Conservation (phyloP, 768 basidiomycete species). For the Neoboletus subvelutipes region DNA sequence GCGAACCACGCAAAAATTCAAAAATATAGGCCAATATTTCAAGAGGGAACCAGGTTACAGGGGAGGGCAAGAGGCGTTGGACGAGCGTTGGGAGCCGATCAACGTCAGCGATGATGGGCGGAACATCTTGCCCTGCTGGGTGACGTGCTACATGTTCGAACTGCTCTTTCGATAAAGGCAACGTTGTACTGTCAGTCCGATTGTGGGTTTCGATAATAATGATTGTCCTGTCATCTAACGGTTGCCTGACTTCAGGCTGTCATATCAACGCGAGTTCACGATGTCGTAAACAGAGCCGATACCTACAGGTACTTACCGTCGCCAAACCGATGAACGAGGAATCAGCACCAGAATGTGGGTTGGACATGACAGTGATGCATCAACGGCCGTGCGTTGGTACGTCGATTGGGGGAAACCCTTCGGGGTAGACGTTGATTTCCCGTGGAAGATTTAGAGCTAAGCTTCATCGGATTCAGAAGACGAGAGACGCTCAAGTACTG, state of each 20-base stretch:
- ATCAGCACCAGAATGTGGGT: too few relatives aligned
- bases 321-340: too few relatives aligned
- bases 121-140: neutral
- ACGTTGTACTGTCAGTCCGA: neutral
- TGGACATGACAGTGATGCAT: too few relatives aligned
- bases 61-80: neutral
- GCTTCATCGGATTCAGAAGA: too few relatives aligned
- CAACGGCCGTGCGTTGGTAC: too few relatives aligned
- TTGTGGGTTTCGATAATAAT: neutral
- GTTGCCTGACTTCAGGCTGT: neutral
- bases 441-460: too few relatives aligned
- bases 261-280: too few relatives aligned
- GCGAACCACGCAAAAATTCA: slow-evolving; percentile 1
- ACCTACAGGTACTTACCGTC: too few relatives aligned
- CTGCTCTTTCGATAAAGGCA: neutral
- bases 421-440: too few relatives aligned
- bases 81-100: neutral
- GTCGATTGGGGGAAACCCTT: too few relatives aligned
- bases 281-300: too few relatives aligned
- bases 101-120: neutral
- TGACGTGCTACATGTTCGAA: neutral
- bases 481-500: too few relatives aligned
- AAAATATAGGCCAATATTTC: slow-evolving; percentile 38
- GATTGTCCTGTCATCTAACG: neutral
- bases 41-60: slow-evolving; percentile 11